phyloP scores from a whole-genome alignment of 1,284 basidiomycete species.

The Leccinum glutinopallens region DNA sequence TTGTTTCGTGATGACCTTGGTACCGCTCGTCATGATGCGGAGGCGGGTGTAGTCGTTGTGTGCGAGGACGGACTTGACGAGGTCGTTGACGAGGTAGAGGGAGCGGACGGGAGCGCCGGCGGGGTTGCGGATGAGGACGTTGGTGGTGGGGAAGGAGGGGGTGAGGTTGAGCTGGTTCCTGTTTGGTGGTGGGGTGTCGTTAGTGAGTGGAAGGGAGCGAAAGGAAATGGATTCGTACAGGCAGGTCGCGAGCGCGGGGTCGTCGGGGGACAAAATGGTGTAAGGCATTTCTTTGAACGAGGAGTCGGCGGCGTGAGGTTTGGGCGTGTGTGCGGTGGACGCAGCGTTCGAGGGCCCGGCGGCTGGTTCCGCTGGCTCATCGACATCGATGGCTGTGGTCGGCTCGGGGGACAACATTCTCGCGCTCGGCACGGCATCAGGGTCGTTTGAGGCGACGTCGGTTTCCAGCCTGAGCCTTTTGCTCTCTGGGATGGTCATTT shows the following conservation, averaged over 20 bases:
- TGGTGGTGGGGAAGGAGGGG: constrained; percentile 73
- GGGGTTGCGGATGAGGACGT: constrained; percentile 88
- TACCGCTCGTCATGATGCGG: constrained; percentile 89
- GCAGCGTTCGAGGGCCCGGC: not conserved
- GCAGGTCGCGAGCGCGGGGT: constrained; percentile 71
- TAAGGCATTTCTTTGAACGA: constrained; percentile 92
- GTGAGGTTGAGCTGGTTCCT: constrained; percentile 78
- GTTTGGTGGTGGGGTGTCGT: not conserved
- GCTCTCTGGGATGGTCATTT: constrained; percentile 41
- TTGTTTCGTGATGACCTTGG: constrained; percentile 80
- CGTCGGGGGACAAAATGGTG: constrained; percentile 73
- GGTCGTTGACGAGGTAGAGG: constrained; percentile 87
- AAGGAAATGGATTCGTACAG: constrained; percentile 45
- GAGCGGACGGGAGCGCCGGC: constrained; percentile 78
- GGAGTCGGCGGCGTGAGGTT: constrained; percentile 40
- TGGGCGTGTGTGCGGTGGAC: constrained; percentile 6
- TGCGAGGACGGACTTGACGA: constrained; percentile 78
- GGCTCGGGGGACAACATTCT: constrained; percentile 21
- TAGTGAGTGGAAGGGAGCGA: not conserved
- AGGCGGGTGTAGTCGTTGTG: constrained; percentile 87
- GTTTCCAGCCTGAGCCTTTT: constrained; percentile 50
- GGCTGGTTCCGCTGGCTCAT: constrained; percentile 12
- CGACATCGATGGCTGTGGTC: constrained; percentile 16
- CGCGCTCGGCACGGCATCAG: constrained; percentile 11
- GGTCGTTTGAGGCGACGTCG: constrained; percentile 15